Evolutionary conservation across 2,329 filamentous ascomycete genomes (phyloP), one percentile per base, ranked within the genome.

Genomic region (Cladophialophora yegresii): DNA sequence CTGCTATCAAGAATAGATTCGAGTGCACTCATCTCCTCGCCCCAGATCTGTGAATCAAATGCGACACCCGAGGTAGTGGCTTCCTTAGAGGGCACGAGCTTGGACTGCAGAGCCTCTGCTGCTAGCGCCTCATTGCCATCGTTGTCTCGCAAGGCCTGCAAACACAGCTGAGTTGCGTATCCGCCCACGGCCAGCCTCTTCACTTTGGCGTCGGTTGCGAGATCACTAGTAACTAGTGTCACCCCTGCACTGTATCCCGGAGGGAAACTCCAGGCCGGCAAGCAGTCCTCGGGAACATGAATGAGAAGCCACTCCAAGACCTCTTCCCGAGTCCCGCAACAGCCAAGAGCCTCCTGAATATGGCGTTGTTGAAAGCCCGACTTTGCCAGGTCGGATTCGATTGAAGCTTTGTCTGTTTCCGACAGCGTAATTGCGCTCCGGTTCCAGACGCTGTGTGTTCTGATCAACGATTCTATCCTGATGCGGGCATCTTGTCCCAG

Each of bases 301-400:
- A 98, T 93, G 55, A 99, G 84, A 16, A 99, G 83, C 95, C 95
- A 99, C 75, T 98, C 93, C 2, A 99, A 83, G 16, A 92, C 89
- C 77, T 99, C 95, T 75, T 97, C 93, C 32, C 89, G 85, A 74
- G 96, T 92, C 76, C 93, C 96, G 79, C 93, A 97, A 72, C 93
- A 87, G 51, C 87, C 87, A 0, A 90, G 86, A 8, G 95, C 93
- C 78, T 99, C 95, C 73, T 96, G 87, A 47, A 93, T 86, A 74
- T 99, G 95, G 72, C 89, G 96, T 71, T 83, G 84, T n/a, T 93
- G 87, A 76, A 99, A 99, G 0, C 92, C 93, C 57, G 96, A 83
- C n/a, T 82, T 84, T 23, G 82, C 83, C 40, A 98, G 83, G 71
- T 96, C 91, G 16, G 87, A 83, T n/a, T 91, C 78, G 32, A 95